Conservation (phyloP, 495 filamentous ascomycete genomes). For the Parmelia sp. region DNA sequence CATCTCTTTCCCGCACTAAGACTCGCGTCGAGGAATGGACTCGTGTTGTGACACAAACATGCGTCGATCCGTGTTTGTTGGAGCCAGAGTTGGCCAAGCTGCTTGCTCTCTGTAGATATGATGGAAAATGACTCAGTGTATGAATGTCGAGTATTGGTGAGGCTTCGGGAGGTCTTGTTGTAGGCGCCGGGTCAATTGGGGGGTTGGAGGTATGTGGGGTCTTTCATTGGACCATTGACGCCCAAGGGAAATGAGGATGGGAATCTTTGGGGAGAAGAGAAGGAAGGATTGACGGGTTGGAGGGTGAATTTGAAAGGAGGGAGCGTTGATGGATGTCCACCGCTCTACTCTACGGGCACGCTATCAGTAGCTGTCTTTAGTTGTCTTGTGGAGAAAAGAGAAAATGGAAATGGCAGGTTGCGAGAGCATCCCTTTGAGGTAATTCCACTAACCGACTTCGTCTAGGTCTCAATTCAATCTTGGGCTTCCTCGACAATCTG, state of each 20-base stretch:
- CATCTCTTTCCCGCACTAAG: constrained; percentile 32
- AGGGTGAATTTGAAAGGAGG: constrained; percentile 1
- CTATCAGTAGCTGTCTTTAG: background rate
- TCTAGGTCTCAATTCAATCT: background rate
- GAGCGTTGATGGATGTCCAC: background rate
- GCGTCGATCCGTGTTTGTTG: constrained; percentile 17
- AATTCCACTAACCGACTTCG: background rate
- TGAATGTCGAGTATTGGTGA: no score
- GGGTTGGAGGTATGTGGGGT: constrained; percentile 4
- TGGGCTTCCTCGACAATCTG: background rate
- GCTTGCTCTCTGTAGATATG: background rate
- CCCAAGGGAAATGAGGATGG: constrained; percentile 14
- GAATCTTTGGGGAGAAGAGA: background rate
- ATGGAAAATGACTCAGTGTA: background rate
- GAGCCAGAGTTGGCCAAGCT: no score
- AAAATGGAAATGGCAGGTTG: background rate
- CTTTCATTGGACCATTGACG: constrained; percentile 11
- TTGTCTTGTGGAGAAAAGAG: background rate
- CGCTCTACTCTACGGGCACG: background rate
- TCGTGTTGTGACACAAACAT: background rate
- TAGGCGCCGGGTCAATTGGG: constrained; percentile 8
- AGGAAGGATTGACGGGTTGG: constrained; percentile 15
- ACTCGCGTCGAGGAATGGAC: constrained; percentile 19
- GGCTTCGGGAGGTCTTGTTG: no score
- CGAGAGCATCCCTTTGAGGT: background rate